Evolutionary conservation across 2,329 filamentous ascomycete species (phyloP).

Genomic region (Neopestalotiopsis clavispora): DNA sequence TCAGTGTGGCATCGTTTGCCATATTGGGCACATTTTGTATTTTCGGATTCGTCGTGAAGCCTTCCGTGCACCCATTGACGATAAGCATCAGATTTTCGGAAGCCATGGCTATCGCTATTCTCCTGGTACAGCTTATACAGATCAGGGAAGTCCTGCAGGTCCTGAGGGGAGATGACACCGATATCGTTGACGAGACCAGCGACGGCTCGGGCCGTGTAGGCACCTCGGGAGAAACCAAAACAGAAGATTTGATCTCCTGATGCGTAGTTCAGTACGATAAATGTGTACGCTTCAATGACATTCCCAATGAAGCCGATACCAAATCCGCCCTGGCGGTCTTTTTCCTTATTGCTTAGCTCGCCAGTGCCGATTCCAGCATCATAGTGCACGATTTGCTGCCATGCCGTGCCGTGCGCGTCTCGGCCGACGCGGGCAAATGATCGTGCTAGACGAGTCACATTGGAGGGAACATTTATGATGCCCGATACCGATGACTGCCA

Average conservation of each 20-base stretch:
- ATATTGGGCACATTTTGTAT: slow-evolving; percentile 4
- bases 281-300: slow-evolving; percentile 40
- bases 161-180: slow-evolving; percentile 23
- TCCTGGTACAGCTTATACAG: slow-evolving; percentile 19
- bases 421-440: slow-evolving; percentile 34
- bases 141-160: slow-evolving; percentile 24
- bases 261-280: slow-evolving; percentile 42
- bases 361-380: slow-evolving; percentile 41
- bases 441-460: slow-evolving; percentile 28
- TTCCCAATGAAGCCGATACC: slow-evolving; percentile 23
- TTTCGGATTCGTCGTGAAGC: slow-evolving; percentile 3
- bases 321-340: slow-evolving; percentile 19
- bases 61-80: slow-evolving; percentile 20
- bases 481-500: slow-evolving; percentile 29
- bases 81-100: slow-evolving; percentile 16
- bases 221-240: slow-evolving; percentile 44
- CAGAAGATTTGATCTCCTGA: slow-evolving; percentile 42
- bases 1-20: slow-evolving; percentile 12
- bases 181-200: slow-evolving; percentile 40
- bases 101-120: slow-evolving; percentile 19
- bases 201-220: slow-evolving; percentile 44
- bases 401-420: slow-evolving; percentile 40
- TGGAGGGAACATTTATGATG: slow-evolving; percentile 27
- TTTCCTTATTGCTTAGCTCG: slow-evolving; percentile 40
- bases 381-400: slow-evolving; percentile 25